Evolutionary conservation across 2,329 filamentous ascomycete genomes (phyloP), one percentile per base, ranked within the genome.

Genomic region (Colletotrichum tanaceti): DNA sequence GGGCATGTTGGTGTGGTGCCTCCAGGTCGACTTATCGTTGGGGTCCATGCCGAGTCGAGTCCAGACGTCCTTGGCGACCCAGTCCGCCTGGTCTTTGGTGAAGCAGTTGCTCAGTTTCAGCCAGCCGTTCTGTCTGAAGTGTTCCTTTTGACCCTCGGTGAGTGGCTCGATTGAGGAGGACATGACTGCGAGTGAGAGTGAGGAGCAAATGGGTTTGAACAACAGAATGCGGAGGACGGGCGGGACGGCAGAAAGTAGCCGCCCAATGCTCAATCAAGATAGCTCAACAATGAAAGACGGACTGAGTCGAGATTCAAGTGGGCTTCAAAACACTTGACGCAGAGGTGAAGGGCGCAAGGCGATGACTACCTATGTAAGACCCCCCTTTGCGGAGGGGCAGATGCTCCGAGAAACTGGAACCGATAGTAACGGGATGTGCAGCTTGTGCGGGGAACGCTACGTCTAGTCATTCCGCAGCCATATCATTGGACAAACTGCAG

Each of bases 1-100:
- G 0, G 89, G 89, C 89, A 92, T 91, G 79, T 91, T 88, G 63
- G 82, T 87, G 53, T 87, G 83, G 2, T 79, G 80, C n/a, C 81
- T 83, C 90, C 90, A 92, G 39, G 90, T 92, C 2, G 83, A 82
- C 75, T 87, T 87, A 77, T 93, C 88, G 4, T 83, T 81, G 0
- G 89, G 85, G 53, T 86, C 85, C 84, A 91, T 89, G 32, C 88
- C 89, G 5, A 92, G 83, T 11, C 90, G 84, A 0, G 85, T 87
- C 90, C 90, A 92, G 43, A 91, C 83, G 49, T 83, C 79, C 2
- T 80, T 65, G 22, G 73, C 80, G 28, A 81, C 70, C 22, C 71
- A 60, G 5, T 75, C 75, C 9, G 81, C 79, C 63, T 81, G 79
- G 49, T 80, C 75, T 18, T 71, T 74, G 1, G 79, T 81, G 70